Conservation (phyloP, 1,284 basidiomycete genomes). For the Moesziomyces sp. region DNA sequence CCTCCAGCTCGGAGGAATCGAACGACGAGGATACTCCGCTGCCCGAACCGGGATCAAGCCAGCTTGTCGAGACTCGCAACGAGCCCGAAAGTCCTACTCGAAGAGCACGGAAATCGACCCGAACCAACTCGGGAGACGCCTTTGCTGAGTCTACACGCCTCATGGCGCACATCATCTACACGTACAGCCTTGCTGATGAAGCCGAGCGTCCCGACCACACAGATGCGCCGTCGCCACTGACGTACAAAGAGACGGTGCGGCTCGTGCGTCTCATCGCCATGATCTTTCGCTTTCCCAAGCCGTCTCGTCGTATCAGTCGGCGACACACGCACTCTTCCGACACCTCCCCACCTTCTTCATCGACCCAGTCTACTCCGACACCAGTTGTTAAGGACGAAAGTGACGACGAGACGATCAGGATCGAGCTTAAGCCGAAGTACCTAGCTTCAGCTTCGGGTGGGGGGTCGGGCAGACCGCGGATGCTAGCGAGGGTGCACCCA, state of each 20-base stretch:
- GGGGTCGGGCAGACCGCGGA: slow-evolving; percentile 12
- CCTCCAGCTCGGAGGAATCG: not conserved
- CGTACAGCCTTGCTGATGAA: not conserved
- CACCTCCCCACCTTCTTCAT: not conserved
- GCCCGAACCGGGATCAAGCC: not conserved
- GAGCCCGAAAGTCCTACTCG: too few relatives aligned
- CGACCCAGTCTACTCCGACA: not conserved
- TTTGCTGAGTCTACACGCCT: slow-evolving; percentile 4
- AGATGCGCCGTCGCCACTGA: slow-evolving; percentile 13
- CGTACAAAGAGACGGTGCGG: slow-evolving; percentile 42
- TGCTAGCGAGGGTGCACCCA: slow-evolving; percentile 21
- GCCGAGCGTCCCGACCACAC: not conserved
- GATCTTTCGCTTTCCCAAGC: slow-evolving; percentile 43
- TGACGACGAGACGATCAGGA: not conserved
- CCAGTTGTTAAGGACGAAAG: not conserved
- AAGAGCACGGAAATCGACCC: not conserved
- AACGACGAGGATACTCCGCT: not conserved
- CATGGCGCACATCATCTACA: slow-evolving; percentile 18
- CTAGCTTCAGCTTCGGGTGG: not conserved
- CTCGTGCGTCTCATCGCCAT: slow-evolving; percentile 35
- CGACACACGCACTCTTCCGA: not conserved
- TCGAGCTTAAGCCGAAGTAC: slow-evolving; percentile 35
- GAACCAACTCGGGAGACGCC: not conserved
- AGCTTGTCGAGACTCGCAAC: not conserved
- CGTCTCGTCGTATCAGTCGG: slow-evolving; percentile 25